A percentile compares a stretch with the other conserved stretches of the same genome.
Evolutionary conservation across 257 asterid genomes (phyloP).

Genomic region (Verbascum thapsus): DNA sequence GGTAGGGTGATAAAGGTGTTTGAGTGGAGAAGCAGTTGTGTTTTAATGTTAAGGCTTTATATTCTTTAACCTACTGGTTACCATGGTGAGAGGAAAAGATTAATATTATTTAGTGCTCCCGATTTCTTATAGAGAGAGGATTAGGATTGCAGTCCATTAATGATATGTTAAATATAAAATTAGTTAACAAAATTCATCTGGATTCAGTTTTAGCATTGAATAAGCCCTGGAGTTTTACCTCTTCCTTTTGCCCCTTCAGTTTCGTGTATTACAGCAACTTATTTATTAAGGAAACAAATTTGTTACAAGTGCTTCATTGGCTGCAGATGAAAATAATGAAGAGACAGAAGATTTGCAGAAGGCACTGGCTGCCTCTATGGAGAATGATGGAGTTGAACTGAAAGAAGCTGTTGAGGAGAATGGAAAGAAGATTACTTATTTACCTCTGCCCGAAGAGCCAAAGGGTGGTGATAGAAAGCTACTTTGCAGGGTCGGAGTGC

Average conservation of each 20-base stretch:
- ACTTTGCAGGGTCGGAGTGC: conserved; percentile 86
- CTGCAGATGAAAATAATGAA: conserved; percentile 53
- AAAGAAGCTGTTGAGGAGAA: conserved; percentile 49
- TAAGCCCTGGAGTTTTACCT: too few relatives aligned
- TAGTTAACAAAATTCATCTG: too few relatives aligned
- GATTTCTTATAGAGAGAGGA: too few relatives aligned
- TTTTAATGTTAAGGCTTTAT: too few relatives aligned
- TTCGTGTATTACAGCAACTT: conserved; percentile 13
- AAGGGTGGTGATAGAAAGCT: conserved; percentile 69
- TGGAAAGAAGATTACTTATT: conserved; percentile 59
- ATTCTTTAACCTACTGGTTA: too few relatives aligned
- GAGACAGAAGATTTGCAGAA: conserved; percentile 68
- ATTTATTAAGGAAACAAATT: neutral
- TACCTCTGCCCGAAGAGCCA: conserved; percentile 88
- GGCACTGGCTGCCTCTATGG: conserved; percentile 91
- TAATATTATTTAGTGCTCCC: too few relatives aligned
- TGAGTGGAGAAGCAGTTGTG: too few relatives aligned
- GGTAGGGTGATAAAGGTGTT: too few relatives aligned
- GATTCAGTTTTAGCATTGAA: too few relatives aligned
- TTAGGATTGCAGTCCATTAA: too few relatives aligned
- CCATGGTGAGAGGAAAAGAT: too few relatives aligned
- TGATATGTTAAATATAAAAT: too few relatives aligned
- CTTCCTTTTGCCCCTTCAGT: conserved; percentile 18
- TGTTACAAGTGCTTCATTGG: conserved; percentile 26
- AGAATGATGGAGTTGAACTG: conserved; percentile 33